A percentile compares a stretch with the other conserved stretches of the same genome.
Evolutionary conservation across 164 flowering plant genomes (phyloP).

Genomic region (Annona squamosa): DNA sequence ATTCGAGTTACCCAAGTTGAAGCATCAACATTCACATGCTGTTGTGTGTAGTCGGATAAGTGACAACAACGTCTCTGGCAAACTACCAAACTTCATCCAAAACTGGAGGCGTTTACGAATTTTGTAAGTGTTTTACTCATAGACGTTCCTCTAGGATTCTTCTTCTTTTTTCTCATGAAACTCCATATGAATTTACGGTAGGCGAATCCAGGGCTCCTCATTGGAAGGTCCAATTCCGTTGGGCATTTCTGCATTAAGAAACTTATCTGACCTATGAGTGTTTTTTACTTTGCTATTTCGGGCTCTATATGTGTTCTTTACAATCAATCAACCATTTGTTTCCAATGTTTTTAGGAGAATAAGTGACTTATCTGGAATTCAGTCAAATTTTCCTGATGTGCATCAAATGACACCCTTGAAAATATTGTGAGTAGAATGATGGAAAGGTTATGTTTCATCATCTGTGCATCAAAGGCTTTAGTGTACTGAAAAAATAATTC

Average conservation of each 20-base stretch:
- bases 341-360: slow-evolving; percentile 51
- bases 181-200: slow-evolving; percentile 8
- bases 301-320: neutral
- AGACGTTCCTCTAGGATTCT: no score
- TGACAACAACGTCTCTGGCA: slow-evolving; percentile 35
- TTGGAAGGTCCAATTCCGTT: slow-evolving; percentile 61
- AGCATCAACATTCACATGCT: neutral
- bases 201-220: slow-evolving; percentile 59
- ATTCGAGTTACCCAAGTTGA: neutral
- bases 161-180: neutral
- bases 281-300: neutral
- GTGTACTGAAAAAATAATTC: neutral
- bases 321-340: neutral
- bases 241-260: slow-evolving; percentile 35
- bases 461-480: neutral
- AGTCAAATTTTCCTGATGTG: slow-evolving; percentile 39
- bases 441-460: neutral
- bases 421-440: slow-evolving; percentile 40
- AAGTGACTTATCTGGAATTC: slow-evolving; percentile 47
- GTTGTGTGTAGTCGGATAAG: slow-evolving; percentile 29
- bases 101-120: slow-evolving; percentile 24
- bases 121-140: slow-evolving; percentile 23
- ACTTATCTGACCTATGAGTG: slow-evolving; percentile 41
- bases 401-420: slow-evolving; percentile 27
- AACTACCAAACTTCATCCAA: slow-evolving; percentile 28